These are phyloP conservation scores for Inga oerstediana DNA, from an alignment of 306 rosid species.

Conservation along the genomic window DNA sequence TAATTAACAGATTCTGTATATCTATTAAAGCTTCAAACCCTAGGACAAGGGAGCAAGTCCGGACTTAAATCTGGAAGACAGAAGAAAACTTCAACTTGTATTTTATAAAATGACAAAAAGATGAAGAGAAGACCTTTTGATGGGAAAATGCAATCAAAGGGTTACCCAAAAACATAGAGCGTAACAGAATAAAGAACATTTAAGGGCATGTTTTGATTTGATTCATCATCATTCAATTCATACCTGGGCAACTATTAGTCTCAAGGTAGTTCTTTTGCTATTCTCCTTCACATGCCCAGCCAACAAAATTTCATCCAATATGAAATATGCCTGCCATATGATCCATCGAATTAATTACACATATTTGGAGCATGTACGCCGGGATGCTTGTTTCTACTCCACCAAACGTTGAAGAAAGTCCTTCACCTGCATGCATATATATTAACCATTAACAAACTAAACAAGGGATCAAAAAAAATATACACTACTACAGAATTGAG, in stretches of 20 bases:
- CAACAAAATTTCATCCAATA: constrained; percentile 81
- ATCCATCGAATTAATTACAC: constrained; percentile 40
- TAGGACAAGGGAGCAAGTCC: too few relatives aligned
- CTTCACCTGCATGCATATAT: constrained; percentile 58
- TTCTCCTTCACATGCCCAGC: constrained; percentile 89
- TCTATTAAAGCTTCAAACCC: too few relatives aligned
- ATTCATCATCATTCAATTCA: neutral
- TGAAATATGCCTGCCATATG: constrained; percentile 68
- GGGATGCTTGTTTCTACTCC: constrained; percentile 55
- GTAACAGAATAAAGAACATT: neutral
- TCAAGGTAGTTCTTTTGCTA: constrained; percentile 79
- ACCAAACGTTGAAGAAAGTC: constrained; percentile 75
- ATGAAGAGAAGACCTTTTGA: too few relatives aligned
- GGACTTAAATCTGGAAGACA: too few relatives aligned
- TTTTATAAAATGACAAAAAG: too few relatives aligned
- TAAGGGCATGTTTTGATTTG: neutral
- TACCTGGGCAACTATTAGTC: constrained; percentile 82
- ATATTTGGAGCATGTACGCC: constrained; percentile 40
- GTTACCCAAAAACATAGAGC: neutral
- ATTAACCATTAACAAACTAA: neutral
- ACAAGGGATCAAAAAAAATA: neutral
- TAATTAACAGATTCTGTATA: too few relatives aligned
- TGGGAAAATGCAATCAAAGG: too few relatives aligned
- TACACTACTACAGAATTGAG: too few relatives aligned
- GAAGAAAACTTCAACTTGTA: too few relatives aligned